Base-by-base conservation (phyloP, 169 alveolate species). In the Plasmodium gallinaceum region DNA sequence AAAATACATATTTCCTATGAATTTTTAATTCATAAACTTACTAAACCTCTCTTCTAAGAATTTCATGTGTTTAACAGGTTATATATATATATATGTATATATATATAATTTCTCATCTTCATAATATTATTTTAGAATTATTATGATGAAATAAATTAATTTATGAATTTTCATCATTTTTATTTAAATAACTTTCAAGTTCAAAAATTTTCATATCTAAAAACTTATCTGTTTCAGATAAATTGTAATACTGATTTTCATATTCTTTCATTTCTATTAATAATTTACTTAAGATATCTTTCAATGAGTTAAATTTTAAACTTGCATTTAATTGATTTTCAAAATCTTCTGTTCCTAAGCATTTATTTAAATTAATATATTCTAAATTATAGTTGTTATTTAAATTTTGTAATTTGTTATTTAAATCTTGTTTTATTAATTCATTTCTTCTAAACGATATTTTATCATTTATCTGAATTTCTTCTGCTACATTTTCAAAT, bases 381-480 rank as follows among this genome's bases (percentile, higher is more conserved):
- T 78, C 89, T 69, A 78, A 78, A 78, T 78, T 78, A 45, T 78
- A 78, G 42, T 78, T 78, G 16, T 66, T 39, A 65, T 58, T 64
- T 16, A 78, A 45, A 78, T 57, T 78, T 78, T 78, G 89, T 65
- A 78, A 70, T 69, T 78, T 78, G 65, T 78, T 58, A 65, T 78
- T 78, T 65, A 78, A 78, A 64, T 78, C 89, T 14, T 78, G 89
- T 58, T 78, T 78, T 78, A 78, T 78, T 48, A 78, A 69, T 69
- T 78, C 89, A 78, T 78, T 78, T 65, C 89, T 78, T 42, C 89
- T 78, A 51, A 58, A 78, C 7, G 68, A 64, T 48, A 78, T 78
- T 78, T 78, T 78, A 58, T 78, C 89, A 78, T 78, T 78, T 65
- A 78, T 78, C 65, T 78, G 89, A 78, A 78, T 78, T 78, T 78